Evolutionary conservation across 257 asterid species (phyloP), one percentile per base, ranked within the genome.

Genomic region (Ligustrum vulgare): DNA sequence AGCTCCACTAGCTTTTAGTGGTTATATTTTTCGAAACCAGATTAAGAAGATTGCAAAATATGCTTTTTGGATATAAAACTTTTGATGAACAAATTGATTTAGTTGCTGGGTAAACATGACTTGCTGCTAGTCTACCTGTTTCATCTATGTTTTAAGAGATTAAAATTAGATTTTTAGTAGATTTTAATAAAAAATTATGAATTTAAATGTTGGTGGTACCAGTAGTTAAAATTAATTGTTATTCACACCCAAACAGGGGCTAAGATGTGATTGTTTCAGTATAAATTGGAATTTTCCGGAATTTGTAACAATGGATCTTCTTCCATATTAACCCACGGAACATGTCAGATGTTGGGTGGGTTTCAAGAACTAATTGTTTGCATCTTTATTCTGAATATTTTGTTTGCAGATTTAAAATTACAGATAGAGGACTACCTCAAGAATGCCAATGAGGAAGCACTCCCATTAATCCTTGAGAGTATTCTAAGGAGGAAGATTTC

Each of bases 391-490:
- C 51, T 25, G 6, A 67, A 43, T 71, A 6, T 73, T 32, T 25
- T 80, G 20, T 51, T 71, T 85, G 72, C 93, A 94, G 98, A 86
- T 31, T 74, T 94, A 63, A 92, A 89, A 75, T 22, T n/a, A 65
- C 87, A 82, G 85, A 54, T 94, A 25, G 88, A 86, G 54, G 93
- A 91, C 71, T 90, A 90, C 80, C 82, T 92, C 32, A 69, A 79
- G 56, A 84, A 83, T 75, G 71, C 67, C 70, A 83, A 88, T 6
- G 97, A 94, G 70, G 93, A 86, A 79, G 93, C 82, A 41, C 92
- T 94, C 63, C 90, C 92, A 0, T 34, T 79, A 1, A 79, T 94
- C 62, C 31, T 89, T 18, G 89, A 86, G 80, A 84, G 91, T 22
- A 60, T 92, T 68, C 71, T 92, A 10, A 76, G 71, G 85, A 88